These are phyloP conservation scores for Samsoniella hepiali DNA, from an alignment of 2,329 filamentous ascomycete genomes.

Conservation along the genomic window DNA sequence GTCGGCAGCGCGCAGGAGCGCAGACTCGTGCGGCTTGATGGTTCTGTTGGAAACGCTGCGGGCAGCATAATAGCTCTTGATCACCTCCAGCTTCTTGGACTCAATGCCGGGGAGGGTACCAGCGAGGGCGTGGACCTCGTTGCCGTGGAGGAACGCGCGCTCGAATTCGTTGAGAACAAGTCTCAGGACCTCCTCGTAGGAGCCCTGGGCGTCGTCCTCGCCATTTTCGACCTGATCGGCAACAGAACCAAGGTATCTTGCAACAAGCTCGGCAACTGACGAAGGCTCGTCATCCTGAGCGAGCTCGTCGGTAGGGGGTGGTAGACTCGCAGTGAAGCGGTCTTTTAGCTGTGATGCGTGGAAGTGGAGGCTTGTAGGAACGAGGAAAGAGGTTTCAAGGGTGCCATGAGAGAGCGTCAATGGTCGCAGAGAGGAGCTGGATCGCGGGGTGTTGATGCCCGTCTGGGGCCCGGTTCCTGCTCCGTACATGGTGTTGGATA, in stretches of 20 bases:
- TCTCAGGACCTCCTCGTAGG: conserved; percentile 89
- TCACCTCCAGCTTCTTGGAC: conserved; percentile 85
- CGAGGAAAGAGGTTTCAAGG: conserved; percentile 92
- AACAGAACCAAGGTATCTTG: conserved; percentile 87
- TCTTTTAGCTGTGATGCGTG: conserved; percentile 94
- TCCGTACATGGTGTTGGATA: conserved; percentile 70
- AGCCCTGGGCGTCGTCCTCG: conserved; percentile 83
- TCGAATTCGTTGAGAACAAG: conserved; percentile 94
- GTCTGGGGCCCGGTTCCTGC: conserved; percentile 81
- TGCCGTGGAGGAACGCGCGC: conserved; percentile 87
- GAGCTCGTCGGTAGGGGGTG: conserved; percentile 90
- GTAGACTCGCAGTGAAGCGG: conserved; percentile 78
- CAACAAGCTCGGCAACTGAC: conserved; percentile 86
- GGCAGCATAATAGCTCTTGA: conserved; percentile 88
- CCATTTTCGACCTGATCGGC: conserved; percentile 87
- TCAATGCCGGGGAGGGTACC: conserved; percentile 85
- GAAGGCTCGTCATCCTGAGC: conserved; percentile 99
- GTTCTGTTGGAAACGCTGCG: conserved; percentile 78
- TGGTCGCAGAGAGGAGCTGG: conserved; percentile 86
- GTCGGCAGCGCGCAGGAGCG: conserved; percentile 81
- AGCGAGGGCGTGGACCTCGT: conserved; percentile 90
- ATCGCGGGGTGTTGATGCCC: conserved; percentile 94
- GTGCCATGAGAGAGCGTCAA: conserved; percentile 89
- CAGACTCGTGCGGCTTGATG: conserved; percentile 91
- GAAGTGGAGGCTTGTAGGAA: conserved; percentile 94